Evolutionary conservation across 768 basidiomycete species (phyloP).

Genomic region (Trametes elegans): DNA sequence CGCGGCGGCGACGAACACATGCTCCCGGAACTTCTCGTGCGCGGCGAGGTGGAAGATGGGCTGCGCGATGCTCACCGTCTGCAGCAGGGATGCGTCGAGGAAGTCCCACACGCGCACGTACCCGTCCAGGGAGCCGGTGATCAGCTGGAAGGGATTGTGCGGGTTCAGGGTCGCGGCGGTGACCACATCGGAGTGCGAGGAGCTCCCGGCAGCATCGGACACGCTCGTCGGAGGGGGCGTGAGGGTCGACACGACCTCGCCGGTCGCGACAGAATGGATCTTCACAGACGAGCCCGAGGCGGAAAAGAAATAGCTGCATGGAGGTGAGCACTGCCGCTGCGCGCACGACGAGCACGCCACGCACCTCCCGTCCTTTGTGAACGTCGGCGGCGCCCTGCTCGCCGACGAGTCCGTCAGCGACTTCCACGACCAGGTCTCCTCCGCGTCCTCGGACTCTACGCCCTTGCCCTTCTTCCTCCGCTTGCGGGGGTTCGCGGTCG

Average conservation of each 20-base stretch:
- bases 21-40: constrained; percentile 65
- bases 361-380: constrained; percentile 88
- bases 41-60: constrained; percentile 71
- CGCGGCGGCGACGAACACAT: constrained; percentile 68
- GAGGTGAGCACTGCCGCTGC: constrained; percentile 13
- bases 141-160: constrained; percentile 83
- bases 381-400: constrained; percentile 67
- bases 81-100: constrained; percentile 76
- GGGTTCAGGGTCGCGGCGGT: constrained; percentile 80
- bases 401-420: constrained; percentile 67
- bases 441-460: constrained; percentile 21
- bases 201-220: constrained; percentile 33
- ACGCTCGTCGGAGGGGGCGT: constrained; percentile 40
- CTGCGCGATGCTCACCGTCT: constrained; percentile 66
- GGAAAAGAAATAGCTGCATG: constrained; percentile 81
- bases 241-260: constrained; percentile 82
- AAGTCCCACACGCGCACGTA: constrained; percentile 91
- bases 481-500: constrained; percentile 28
- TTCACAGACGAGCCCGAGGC: constrained; percentile 79
- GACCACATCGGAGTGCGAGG: constrained; percentile 50
- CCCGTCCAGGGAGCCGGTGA: constrained; percentile 85
- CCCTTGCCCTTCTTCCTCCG: constrained; percentile 50
- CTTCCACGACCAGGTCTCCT: constrained; percentile 60
- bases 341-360: constrained; percentile 13
- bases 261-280: constrained; percentile 78